Conservation (phyloP, 352 stramenopile species). For the Pilasporangium apinafurcum region DNA sequence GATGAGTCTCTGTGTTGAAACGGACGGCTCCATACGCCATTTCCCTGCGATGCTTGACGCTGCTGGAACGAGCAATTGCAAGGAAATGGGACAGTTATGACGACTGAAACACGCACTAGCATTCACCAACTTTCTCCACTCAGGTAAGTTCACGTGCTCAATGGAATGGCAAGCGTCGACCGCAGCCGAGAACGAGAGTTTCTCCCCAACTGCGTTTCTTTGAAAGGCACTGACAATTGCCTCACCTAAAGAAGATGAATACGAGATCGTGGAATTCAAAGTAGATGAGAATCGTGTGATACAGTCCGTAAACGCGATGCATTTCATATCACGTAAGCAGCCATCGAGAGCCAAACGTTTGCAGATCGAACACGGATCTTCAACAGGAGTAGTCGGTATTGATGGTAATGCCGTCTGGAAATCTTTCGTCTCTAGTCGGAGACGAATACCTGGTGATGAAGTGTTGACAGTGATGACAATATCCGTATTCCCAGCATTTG, state of each 20-base stretch:
- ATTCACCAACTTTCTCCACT: slow-evolving; percentile 41
- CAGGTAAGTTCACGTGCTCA: slow-evolving; percentile 16
- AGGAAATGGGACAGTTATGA: slow-evolving; percentile 25
- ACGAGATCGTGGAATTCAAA: slow-evolving; percentile 2
- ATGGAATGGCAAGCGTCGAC: slow-evolving; percentile 24
- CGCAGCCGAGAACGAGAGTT: slow-evolving; percentile 21
- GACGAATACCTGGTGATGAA: slow-evolving; percentile 15
- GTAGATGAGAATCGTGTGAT: slow-evolving; percentile 33
- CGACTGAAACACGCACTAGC: slow-evolving; percentile 49
- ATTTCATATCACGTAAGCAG: slow-evolving; percentile 42
- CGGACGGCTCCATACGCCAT: slow-evolving; percentile 20
- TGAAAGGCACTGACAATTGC: slow-evolving; percentile 30
- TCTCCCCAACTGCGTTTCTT: slow-evolving; percentile 10
- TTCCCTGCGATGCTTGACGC: slow-evolving; percentile 18
- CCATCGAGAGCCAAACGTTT: slow-evolving; percentile 27
- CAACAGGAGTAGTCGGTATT: slow-evolving; percentile 1
- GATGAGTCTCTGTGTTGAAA: slow-evolving; percentile 25
- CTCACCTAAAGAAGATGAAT: slow-evolving; percentile 16
- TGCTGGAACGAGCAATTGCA: slow-evolving; percentile 26
- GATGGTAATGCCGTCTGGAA: slow-evolving; percentile 14
- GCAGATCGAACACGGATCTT: slow-evolving; percentile 16
- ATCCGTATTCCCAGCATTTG: not conserved
- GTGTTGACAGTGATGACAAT: not conserved
- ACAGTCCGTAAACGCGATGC: slow-evolving; percentile 48
- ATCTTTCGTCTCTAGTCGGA: slow-evolving; percentile 24